Evolutionary conservation across 2,329 filamentous ascomycete genomes (phyloP).

Genomic region (Claviceps lovelessii): DNA sequence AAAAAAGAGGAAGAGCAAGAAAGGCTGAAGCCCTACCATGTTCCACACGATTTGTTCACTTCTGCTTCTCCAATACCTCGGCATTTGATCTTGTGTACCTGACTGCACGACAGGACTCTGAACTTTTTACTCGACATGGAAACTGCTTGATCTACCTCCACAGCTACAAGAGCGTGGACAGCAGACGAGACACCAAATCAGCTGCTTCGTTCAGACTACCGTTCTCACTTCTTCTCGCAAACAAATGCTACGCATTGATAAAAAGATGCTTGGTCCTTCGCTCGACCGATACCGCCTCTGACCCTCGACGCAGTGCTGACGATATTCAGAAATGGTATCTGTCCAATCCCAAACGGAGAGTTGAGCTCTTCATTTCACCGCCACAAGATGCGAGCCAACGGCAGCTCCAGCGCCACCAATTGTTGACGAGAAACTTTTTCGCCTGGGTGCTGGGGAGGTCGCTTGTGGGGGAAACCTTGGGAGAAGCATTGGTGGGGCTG

Average conservation of each 20-base stretch:
- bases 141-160: constrained; percentile 60
- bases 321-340: constrained; percentile 20
- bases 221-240: constrained; percentile 39
- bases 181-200: constrained; percentile 43
- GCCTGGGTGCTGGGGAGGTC: constrained; percentile 54
- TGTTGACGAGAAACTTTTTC: constrained; percentile 61
- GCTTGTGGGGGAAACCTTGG: constrained; percentile 53
- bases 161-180: constrained; percentile 16
- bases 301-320: constrained; percentile 11
- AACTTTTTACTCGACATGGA: constrained; percentile 53
- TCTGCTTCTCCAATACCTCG: neutral
- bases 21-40: neutral
- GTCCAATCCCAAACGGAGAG: constrained; percentile 16
- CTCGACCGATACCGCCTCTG: constrained; percentile 15
- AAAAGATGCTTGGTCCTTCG: constrained; percentile 29
- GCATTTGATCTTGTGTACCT: neutral
- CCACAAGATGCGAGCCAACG: constrained; percentile 38
- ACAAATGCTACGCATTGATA: constrained; percentile 47
- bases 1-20: no score
- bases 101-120: constrained; percentile 43
- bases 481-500: constrained; percentile 48
- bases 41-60: neutral
- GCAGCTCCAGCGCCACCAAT: constrained; percentile 46
- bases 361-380: constrained; percentile 58
- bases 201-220: constrained; percentile 56